Conservation (phyloP, 2,329 filamentous ascomycete species). For the Verticillium alfalfae region DNA sequence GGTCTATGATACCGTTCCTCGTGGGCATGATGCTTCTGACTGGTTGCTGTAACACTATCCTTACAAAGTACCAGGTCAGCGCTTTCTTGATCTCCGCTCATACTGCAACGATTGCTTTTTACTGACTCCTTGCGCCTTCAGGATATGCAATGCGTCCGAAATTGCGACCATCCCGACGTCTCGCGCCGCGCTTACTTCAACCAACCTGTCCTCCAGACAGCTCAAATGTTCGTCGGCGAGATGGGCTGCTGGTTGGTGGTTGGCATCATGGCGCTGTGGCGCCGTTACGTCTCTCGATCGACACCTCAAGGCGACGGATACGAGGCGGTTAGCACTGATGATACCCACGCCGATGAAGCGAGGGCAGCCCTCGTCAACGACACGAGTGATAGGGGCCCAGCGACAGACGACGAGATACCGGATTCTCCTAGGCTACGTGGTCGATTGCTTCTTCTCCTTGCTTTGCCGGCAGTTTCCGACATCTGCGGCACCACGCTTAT, state of each 20-base stretch:
- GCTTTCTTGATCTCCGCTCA: background rate
- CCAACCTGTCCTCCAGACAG: slow-evolving; percentile 92
- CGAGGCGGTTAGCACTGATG: slow-evolving; percentile 50
- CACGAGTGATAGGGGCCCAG: slow-evolving; percentile 36
- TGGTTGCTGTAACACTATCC: slow-evolving; percentile 91
- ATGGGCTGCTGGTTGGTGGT: slow-evolving; percentile 94
- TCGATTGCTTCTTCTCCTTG: slow-evolving; percentile 66
- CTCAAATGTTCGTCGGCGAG: slow-evolving; percentile 97
- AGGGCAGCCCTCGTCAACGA: slow-evolving; percentile 31
- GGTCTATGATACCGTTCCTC: slow-evolving; percentile 71
- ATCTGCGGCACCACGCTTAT: slow-evolving; percentile 94
- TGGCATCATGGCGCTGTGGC: slow-evolving; percentile 61
- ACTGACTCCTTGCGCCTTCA: slow-evolving; percentile 22
- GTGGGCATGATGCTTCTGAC: slow-evolving; percentile 96
- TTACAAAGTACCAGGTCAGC: slow-evolving; percentile 90
- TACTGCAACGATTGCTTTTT: background rate
- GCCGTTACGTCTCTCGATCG: slow-evolving; percentile 43
- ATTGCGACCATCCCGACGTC: slow-evolving; percentile 70
- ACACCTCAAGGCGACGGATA: slow-evolving; percentile 52
- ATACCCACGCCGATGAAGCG: slow-evolving; percentile 37
- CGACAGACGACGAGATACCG: slow-evolving; percentile 36
- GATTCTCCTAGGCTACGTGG: slow-evolving; percentile 62
- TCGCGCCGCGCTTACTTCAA: slow-evolving; percentile 71
- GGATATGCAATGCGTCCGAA: slow-evolving; percentile 95
- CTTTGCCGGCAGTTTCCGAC: slow-evolving; percentile 85